These are phyloP conservation scores for Clonostachys sp. DNA, from an alignment of 2,329 filamentous ascomycete genomes.

Conservation along the genomic window DNA sequence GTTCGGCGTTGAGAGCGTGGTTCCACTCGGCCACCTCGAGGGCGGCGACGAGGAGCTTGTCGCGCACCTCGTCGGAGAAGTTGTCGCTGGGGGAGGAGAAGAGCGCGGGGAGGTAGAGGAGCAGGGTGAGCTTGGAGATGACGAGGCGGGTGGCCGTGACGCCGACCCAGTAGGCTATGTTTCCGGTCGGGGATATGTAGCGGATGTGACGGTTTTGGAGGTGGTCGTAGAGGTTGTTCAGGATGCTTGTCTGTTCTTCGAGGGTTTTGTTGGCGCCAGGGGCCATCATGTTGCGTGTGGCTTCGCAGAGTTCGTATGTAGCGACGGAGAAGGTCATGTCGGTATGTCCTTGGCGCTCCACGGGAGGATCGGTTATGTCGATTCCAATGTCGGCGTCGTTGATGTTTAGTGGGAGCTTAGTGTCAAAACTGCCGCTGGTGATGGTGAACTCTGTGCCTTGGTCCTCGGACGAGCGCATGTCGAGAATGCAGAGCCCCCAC, in stretches of 20 bases:
- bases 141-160: constrained; percentile 36
- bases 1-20: constrained; percentile 46
- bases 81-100: constrained; percentile 31
- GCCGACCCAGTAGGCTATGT: constrained; percentile 29
- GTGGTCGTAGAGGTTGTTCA: constrained; percentile 37
- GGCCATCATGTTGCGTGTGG: constrained; percentile 30
- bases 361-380: constrained; percentile 32
- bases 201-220: constrained; percentile 37
- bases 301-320: constrained; percentile 22
- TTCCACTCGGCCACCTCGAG: constrained; percentile 54
- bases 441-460: constrained; percentile 49
- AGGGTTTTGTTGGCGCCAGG: constrained; percentile 19
- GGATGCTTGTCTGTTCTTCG: constrained; percentile 33
- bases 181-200: constrained; percentile 20
- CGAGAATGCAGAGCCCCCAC: constrained; percentile 56
- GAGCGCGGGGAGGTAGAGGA: constrained; percentile 47
- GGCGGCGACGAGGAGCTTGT: constrained; percentile 41
- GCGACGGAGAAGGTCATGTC: constrained; percentile 41
- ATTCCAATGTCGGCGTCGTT: constrained; percentile 29
- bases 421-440: constrained; percentile 41
- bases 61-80: constrained; percentile 29
- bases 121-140: constrained; percentile 47
- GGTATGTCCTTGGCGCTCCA: constrained; percentile 43
- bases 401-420: constrained; percentile 41
- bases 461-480: constrained; percentile 55